A percentile compares a stretch with the other conserved stretches of the same genome.
These are phyloP conservation scores for Acacia melanoxylon DNA, from an alignment of 306 rosid species.

Conservation along the genomic window DNA sequence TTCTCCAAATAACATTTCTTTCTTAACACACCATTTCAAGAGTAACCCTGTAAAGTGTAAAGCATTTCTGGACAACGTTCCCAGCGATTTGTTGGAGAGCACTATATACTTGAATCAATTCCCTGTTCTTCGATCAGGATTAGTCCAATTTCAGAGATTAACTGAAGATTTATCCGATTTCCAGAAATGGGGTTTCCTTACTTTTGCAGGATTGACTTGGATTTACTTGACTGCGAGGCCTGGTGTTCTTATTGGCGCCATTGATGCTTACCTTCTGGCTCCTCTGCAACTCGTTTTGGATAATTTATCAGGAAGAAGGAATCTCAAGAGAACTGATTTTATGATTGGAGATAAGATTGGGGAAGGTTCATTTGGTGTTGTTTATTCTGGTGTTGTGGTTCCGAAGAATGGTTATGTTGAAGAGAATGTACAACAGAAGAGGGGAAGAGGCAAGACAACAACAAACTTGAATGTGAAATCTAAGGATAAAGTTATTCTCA, in stretches of 20 bases:
- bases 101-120: conserved; percentile 52
- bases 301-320: conserved; percentile 69
- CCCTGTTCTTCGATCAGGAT: conserved; percentile 58
- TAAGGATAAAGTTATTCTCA: conserved; percentile 84
- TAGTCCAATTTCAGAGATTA: conserved; percentile 46
- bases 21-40: conserved; percentile 48
- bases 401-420: conserved; percentile 53
- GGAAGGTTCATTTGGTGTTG: conserved; percentile 93
- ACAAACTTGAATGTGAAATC: conserved; percentile 45
- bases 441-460: conserved; percentile 47
- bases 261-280: conserved; percentile 88
- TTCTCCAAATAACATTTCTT: conserved; percentile 26
- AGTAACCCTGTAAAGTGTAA: conserved; percentile 40
- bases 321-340: conserved; percentile 65
- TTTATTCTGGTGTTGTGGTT: conserved; percentile 71
- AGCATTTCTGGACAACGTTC: conserved; percentile 51
- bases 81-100: conserved; percentile 43
- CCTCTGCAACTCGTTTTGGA: conserved; percentile 81
- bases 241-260: conserved; percentile 87
- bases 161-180: conserved; percentile 56
- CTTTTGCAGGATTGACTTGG: conserved; percentile 72
- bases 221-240: conserved; percentile 88
- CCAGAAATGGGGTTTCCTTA: conserved; percentile 64
- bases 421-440: conserved; percentile 37
- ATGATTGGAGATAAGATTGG: conserved; percentile 76